Conservation (phyloP, 1,284 basidiomycete species). For the Caloboletus inedulis region DNA sequence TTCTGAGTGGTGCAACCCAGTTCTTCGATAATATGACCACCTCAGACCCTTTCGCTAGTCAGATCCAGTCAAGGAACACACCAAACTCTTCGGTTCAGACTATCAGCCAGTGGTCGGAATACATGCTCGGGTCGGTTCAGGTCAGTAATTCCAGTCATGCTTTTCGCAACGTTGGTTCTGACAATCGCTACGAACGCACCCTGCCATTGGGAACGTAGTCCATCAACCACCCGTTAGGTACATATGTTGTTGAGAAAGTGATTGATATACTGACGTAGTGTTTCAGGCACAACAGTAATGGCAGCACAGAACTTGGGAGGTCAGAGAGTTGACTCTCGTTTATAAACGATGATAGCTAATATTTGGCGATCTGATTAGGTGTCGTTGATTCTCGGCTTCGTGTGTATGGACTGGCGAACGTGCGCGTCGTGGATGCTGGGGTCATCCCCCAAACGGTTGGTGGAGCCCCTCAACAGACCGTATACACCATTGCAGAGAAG, state of each 20-base stretch:
- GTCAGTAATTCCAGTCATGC: not conserved
- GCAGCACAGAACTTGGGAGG: not conserved
- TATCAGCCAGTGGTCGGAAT: not conserved
- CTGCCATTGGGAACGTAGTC: not conserved
- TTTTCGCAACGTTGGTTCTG: not conserved
- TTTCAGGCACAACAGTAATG: constrained; percentile 3
- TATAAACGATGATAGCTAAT: no score
- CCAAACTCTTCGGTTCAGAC: not conserved
- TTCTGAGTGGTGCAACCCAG: not conserved
- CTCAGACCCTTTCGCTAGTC: not conserved
- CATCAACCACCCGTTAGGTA: not conserved
- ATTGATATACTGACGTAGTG: not conserved
- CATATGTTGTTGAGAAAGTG: not conserved
- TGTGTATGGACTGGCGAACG: not conserved
- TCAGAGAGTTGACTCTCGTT: not conserved
- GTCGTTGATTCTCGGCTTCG: not conserved
- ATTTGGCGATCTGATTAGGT: not conserved
- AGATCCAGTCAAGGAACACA: not conserved
- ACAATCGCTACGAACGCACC: not conserved
- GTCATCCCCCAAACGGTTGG: not conserved
- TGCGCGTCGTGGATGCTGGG: constrained; percentile 1
- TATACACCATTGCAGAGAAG: constrained; percentile 4
- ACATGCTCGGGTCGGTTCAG: not conserved
- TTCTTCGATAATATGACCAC: not conserved
- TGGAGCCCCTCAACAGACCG: constrained; percentile 2